Percentiles rank a stretch among this genome's conserved stretches.
Conservation (phyloP, 2,329 filamentous ascomycete genomes). For the Hypoxylon sp. region DNA sequence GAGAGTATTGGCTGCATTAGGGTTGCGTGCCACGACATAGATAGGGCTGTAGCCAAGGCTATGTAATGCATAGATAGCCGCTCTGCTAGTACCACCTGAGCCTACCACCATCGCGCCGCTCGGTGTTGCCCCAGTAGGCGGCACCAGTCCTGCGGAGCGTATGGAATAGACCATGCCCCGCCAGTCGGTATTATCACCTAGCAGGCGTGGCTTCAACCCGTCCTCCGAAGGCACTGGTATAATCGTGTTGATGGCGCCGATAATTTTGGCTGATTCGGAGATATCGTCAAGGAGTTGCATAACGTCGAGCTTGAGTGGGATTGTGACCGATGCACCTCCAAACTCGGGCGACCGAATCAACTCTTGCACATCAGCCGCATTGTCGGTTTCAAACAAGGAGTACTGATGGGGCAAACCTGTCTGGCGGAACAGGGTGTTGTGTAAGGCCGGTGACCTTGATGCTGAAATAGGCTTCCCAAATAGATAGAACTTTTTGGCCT, state of each 20-base stretch:
- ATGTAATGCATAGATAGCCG: slow-evolving; percentile 89
- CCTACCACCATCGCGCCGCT: slow-evolving; percentile 85
- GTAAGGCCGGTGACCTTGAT: slow-evolving; percentile 88
- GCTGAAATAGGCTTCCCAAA: slow-evolving; percentile 88
- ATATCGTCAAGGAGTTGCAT: slow-evolving; percentile 85
- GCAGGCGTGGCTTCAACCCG: slow-evolving; percentile 67
- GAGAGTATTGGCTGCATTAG: slow-evolving; percentile 76
- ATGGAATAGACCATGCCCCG: slow-evolving; percentile 89
- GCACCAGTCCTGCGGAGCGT: slow-evolving; percentile 74
- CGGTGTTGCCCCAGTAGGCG: slow-evolving; percentile 53
- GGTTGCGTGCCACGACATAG: slow-evolving; percentile 86
- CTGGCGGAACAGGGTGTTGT: slow-evolving; percentile 85
- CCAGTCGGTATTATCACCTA: slow-evolving; percentile 97
- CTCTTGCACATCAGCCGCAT: slow-evolving; percentile 70
- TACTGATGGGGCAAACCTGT: slow-evolving; percentile 91
- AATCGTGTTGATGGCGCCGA: slow-evolving; percentile 96
- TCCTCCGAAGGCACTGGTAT: slow-evolving; percentile 68
- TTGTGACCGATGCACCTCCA: slow-evolving; percentile 94
- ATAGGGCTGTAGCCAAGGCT: slow-evolving; percentile 87
- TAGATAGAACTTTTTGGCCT: slow-evolving; percentile 83
- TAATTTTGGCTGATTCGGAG: slow-evolving; percentile 81
- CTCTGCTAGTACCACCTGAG: slow-evolving; percentile 91
- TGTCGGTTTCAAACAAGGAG: slow-evolving; percentile 79
- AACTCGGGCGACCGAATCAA: slow-evolving; percentile 81
- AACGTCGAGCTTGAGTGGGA: slow-evolving; percentile 92